A percentile compares a stretch with the other conserved stretches of the same genome.
phyloP scores from a whole-genome alignment of 2,329 filamentous ascomycete species.

The Graphilbum sp. region DNA sequence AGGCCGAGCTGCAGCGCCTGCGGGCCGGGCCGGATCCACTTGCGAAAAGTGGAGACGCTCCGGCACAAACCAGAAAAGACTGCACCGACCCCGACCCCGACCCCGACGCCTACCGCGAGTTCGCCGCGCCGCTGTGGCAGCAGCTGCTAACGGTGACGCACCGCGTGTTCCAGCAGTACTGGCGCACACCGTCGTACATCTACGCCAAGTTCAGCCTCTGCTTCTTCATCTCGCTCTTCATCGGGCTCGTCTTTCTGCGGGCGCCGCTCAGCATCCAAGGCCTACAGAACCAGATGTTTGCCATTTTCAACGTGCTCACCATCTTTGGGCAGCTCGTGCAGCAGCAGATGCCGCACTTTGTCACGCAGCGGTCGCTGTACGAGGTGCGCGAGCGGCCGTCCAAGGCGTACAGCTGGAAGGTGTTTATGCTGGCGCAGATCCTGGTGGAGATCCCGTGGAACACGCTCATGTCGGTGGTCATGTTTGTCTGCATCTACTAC shows the following conservation, averaged over 20 bases:
- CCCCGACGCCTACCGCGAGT: slow-evolving; percentile 34
- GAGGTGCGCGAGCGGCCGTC: slow-evolving; percentile 71
- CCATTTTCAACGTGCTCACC: slow-evolving; percentile 67
- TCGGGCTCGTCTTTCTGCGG: slow-evolving; percentile 65
- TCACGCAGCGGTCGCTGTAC: slow-evolving; percentile 63
- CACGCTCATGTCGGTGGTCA: slow-evolving; percentile 49
- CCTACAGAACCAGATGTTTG: slow-evolving; percentile 71
- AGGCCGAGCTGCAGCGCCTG: slow-evolving; percentile 39
- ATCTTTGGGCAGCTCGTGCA: slow-evolving; percentile 66
- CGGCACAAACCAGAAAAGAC: background rate
- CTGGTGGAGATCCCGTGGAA: slow-evolving; percentile 77
- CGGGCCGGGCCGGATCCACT: too few relatives aligned
- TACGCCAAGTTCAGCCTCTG: slow-evolving; percentile 64
- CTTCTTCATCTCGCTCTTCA: slow-evolving; percentile 49
- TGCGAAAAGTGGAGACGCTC: too few relatives aligned
- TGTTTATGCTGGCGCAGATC: slow-evolving; percentile 70
- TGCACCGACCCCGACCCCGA: slow-evolving; percentile 6
- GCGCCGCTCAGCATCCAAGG: slow-evolving; percentile 57
- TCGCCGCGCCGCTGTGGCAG: slow-evolving; percentile 47
- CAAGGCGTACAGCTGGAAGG: slow-evolving; percentile 71
- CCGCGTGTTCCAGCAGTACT: slow-evolving; percentile 62
- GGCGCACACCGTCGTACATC: slow-evolving; percentile 78
- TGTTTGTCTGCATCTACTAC: slow-evolving; percentile 62
- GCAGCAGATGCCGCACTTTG: slow-evolving; percentile 74
- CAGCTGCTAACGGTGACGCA: slow-evolving; percentile 45